Conservation (phyloP, 2,329 filamentous ascomycete species). For the Escovopsis sp. region DNA sequence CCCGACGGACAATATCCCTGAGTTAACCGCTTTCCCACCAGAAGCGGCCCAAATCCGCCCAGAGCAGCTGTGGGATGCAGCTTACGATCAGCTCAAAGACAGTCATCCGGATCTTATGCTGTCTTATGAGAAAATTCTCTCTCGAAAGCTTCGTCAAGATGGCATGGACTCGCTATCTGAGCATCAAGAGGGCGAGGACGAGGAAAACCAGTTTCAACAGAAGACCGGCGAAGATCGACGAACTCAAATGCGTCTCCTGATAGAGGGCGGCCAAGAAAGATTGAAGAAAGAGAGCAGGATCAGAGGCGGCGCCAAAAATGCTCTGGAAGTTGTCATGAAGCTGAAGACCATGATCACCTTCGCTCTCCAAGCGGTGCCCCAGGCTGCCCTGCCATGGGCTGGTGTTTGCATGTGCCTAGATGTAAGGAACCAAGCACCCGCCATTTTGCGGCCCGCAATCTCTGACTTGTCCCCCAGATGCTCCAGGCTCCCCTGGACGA, state of each 20-base stretch:
- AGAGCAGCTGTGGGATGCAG: slow-evolving; percentile 8
- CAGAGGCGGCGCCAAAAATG: slow-evolving; percentile 10
- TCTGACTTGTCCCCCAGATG: slow-evolving; percentile 9
- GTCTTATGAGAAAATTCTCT: slow-evolving; percentile 9
- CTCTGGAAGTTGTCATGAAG: slow-evolving; percentile 9
- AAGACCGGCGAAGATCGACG: neutral
- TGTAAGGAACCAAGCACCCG: slow-evolving; percentile 12
- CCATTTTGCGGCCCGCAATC: neutral
- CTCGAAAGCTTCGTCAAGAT: slow-evolving; percentile 2
- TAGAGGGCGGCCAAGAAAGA: slow-evolving; percentile 8
- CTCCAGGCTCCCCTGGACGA: slow-evolving; percentile 14
- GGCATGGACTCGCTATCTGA: neutral
- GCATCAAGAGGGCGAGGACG: no score
- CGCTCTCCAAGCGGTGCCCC: slow-evolving; percentile 13
- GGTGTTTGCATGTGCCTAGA: slow-evolving; percentile 19
- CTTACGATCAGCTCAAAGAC: slow-evolving; percentile 7
- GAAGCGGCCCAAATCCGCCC: neutral
- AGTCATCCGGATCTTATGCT: slow-evolving; percentile 6
- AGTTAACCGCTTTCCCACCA: no score
- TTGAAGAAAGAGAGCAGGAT: slow-evolving; percentile 12
- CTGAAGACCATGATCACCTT: slow-evolving; percentile 13
- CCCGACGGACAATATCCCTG: neutral
- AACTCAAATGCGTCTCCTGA: neutral
- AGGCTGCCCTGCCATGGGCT: slow-evolving; percentile 22
- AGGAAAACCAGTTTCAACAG: no score